Percentiles rank a stretch among this genome's conserved stretches.
These are phyloP conservation scores for Sporothrix humicola DNA, from an alignment of 2,329 filamentous ascomycete species.

Conservation along the genomic window DNA sequence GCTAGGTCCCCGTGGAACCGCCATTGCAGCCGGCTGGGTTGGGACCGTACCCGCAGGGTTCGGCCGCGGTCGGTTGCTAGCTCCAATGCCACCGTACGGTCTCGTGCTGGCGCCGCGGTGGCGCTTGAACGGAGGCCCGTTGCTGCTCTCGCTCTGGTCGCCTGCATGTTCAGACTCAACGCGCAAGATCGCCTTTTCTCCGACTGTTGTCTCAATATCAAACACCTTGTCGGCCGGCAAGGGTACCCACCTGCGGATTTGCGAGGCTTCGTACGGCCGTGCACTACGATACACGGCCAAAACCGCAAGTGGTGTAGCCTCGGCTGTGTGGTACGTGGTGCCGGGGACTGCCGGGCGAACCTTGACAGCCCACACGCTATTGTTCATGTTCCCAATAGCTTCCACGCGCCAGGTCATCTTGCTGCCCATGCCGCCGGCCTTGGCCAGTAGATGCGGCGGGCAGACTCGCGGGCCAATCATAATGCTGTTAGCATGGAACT, in stretches of 20 bases:
- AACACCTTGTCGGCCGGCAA: constrained; percentile 72
- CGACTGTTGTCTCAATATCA: constrained; percentile 80
- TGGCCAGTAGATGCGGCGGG: constrained; percentile 73
- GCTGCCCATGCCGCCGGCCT: constrained; percentile 84
- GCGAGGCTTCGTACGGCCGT: constrained; percentile 77
- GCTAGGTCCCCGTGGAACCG: constrained; percentile 24
- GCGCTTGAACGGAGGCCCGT: constrained; percentile 46
- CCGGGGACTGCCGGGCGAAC: constrained; percentile 71
- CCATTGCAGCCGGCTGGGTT: constrained; percentile 27
- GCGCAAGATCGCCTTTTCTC: constrained; percentile 82
- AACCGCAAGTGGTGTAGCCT: constrained; percentile 77
- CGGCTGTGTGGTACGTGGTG: constrained; percentile 76
- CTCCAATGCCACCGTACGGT: background rate
- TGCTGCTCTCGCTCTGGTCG: background rate
- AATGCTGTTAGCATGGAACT: constrained; percentile 85
- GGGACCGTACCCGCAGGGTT: constrained; percentile 20
- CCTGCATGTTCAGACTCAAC: constrained; percentile 71
- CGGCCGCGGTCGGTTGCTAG: background rate
- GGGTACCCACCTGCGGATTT: constrained; percentile 84
- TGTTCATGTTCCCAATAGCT: constrained; percentile 74
- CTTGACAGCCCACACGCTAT: constrained; percentile 84
- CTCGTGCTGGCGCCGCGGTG: constrained; percentile 4
- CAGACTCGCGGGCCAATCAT: constrained; percentile 83
- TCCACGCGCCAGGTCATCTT: constrained; percentile 85
- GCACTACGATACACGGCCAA: constrained; percentile 78